A percentile compares a stretch with the other conserved stretches of the same genome.
Conservation (phyloP, 306 rosid genomes). For the Sicyos edulis region DNA sequence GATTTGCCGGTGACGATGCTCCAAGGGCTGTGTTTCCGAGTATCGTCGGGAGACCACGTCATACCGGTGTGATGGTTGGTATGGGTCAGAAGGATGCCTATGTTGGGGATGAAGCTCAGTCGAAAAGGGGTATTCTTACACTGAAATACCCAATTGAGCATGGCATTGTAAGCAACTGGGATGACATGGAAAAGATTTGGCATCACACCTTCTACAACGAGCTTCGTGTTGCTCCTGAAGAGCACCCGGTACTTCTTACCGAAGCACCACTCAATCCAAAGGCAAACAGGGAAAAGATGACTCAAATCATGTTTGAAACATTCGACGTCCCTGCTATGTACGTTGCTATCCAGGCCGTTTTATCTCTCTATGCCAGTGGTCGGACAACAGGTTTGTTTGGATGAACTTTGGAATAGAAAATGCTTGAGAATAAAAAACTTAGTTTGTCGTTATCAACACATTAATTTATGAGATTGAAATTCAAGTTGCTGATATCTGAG, state of each 20-base stretch:
- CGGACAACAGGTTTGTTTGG: conserved; percentile 57
- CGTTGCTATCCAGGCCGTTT: conserved; percentile 20
- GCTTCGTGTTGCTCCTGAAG: conserved; percentile 47
- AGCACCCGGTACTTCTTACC: conserved; percentile 67
- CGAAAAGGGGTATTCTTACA: conserved; percentile 19
- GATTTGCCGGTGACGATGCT: conserved; percentile 66
- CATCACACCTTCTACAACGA: conserved; percentile 22
- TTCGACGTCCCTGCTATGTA: conserved; percentile 17
- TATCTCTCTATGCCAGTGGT: conserved; percentile 69
- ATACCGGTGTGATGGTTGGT: conserved; percentile 20
- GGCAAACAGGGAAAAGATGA: conserved; percentile 79
- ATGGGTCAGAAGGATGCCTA: conserved; percentile 23
- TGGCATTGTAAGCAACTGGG: conserved; percentile 75
- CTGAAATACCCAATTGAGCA: conserved; percentile 46
- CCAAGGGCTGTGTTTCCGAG: conserved; percentile 58
- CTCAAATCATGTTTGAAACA: conserved; percentile 43
- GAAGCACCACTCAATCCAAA: conserved; percentile 73
- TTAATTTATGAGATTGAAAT: background rate
- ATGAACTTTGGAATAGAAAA: background rate
- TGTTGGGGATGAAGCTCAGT: conserved; percentile 23
- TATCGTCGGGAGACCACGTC: conserved; percentile 18
- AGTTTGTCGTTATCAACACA: background rate
- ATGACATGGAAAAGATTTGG: conserved; percentile 64
- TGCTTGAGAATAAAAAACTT: background rate
- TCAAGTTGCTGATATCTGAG: background rate